phyloP scores from a whole-genome alignment of 768 basidiomycete species.

The Gelatoporia subvermispora region DNA sequence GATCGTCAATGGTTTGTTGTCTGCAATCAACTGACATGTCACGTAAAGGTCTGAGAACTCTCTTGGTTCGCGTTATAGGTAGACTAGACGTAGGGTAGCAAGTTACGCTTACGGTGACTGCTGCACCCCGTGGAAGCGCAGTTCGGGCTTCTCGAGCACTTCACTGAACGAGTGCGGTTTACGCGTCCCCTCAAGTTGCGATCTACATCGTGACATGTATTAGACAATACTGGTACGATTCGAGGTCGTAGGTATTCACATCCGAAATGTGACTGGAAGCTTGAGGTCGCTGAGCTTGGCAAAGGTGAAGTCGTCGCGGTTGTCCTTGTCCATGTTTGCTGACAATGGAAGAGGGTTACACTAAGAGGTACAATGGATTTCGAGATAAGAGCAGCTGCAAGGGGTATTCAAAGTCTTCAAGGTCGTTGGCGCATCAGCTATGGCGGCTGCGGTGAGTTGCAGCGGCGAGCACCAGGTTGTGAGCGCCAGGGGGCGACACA shows the following conservation, averaged over 20 bases:
- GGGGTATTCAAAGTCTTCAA: too few relatives aligned
- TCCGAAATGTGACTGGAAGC: conserved; percentile 80
- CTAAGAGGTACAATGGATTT: too few relatives aligned
- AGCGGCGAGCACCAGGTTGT: too few relatives aligned
- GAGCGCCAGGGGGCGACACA: too few relatives aligned
- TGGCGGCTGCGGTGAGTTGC: too few relatives aligned
- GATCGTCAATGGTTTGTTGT: conserved; percentile 90
- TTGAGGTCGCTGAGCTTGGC: conserved; percentile 88
- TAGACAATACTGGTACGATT: not conserved
- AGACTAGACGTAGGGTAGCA: conserved; percentile 3
- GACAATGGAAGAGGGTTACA: too few relatives aligned
- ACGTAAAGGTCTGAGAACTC: conserved; percentile 91
- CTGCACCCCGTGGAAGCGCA: conserved; percentile 79
- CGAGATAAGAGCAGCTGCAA: too few relatives aligned
- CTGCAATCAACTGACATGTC: conserved; percentile 85
- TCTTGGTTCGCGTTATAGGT: conserved; percentile 35
- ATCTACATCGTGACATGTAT: conserved; percentile 37
- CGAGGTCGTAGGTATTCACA: conserved; percentile 37
- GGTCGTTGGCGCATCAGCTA: too few relatives aligned
- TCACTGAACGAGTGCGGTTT: conserved; percentile 71
- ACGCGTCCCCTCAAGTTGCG: conserved; percentile 80
- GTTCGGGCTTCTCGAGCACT: conserved; percentile 75
- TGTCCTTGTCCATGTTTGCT: conserved; percentile 49
- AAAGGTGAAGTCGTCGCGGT: conserved; percentile 88
- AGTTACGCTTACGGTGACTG: conserved; percentile 61